These are phyloP conservation scores for Tricholoma sp. DNA, from an alignment of 768 basidiomycete species.

Conservation along the genomic window DNA sequence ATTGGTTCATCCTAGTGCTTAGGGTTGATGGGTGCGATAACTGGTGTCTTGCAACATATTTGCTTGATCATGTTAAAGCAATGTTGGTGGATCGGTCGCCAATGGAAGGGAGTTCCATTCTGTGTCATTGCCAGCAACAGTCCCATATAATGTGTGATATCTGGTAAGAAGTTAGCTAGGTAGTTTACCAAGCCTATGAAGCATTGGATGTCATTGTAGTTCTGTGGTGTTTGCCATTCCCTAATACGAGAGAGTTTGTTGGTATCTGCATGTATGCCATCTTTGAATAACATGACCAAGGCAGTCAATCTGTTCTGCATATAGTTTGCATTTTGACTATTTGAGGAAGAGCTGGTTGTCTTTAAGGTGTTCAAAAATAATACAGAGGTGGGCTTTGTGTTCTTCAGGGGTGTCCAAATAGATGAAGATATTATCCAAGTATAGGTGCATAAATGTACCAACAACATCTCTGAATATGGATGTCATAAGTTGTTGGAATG, in stretches of 20 bases:
- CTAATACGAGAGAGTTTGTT: too few relatives aligned
- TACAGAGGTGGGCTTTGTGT: neutral
- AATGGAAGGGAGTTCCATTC: constrained; percentile 21
- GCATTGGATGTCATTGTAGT: too few relatives aligned
- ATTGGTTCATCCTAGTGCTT: neutral
- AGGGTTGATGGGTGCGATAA: neutral
- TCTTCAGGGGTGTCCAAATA: constrained; percentile 10
- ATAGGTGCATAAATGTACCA: constrained; percentile 6
- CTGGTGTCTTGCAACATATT: neutral
- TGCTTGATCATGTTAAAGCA: constrained; percentile 5
- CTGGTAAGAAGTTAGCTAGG: too few relatives aligned
- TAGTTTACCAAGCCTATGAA: too few relatives aligned
- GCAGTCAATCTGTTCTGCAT: neutral
- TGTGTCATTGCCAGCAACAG: constrained; percentile 8
- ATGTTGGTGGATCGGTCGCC: constrained; percentile 20
- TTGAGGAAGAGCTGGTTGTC: neutral
- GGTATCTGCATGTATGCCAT: too few relatives aligned
- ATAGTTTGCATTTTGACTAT: neutral
- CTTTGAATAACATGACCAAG: neutral
- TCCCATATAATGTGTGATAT: too few relatives aligned
- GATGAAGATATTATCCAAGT: constrained; percentile 13
- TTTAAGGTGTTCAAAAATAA: neutral
- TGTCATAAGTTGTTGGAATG: constrained; percentile 21
- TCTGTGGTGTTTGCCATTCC: too few relatives aligned
- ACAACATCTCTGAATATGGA: neutral